phyloP scores from a whole-genome alignment of 257 asterid genomes.

The Mentha longifolia region DNA sequence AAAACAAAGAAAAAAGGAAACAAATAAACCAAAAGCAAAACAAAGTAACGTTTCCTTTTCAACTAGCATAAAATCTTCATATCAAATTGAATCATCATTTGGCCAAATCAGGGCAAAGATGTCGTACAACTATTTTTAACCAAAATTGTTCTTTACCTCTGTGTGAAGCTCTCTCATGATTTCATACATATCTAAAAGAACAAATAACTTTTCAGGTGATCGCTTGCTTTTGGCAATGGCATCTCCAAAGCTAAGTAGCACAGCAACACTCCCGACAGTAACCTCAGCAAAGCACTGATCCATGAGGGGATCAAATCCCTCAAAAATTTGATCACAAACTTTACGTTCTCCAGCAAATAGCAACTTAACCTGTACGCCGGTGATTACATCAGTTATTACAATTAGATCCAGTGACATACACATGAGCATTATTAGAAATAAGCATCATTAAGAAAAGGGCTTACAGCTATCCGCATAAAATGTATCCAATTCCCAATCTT shows the following conservation, averaged over 20 bases:
- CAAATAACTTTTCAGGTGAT: constrained; percentile 97
- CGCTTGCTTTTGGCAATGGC: constrained; percentile 98
- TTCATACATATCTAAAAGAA: constrained; percentile 97
- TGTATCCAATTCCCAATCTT: constrained; percentile 99
- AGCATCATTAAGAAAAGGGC: constrained; percentile 34
- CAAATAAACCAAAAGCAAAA: background rate
- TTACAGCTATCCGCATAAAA: constrained; percentile 98
- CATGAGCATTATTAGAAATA: constrained; percentile 6
- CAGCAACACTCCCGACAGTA: constrained; percentile 87
- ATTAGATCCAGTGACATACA: constrained; percentile 14
- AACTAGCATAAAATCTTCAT: constrained; percentile 10
- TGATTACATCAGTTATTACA: constrained; percentile 29
- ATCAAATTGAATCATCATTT: constrained; percentile 2
- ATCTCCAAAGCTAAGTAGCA: constrained; percentile 97
- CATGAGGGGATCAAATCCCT: constrained; percentile 81
- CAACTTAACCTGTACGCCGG: constrained; percentile 77
- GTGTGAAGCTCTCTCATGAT: constrained; percentile 96
- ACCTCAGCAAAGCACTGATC: constrained; percentile 97
- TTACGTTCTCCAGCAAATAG: constrained; percentile 96
- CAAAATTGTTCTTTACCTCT: constrained; percentile 58
- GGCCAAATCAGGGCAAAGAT: constrained; percentile 16
- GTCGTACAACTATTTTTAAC: background rate
- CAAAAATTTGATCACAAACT: constrained; percentile 94
- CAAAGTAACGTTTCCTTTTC: background rate
- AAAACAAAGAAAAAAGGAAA: too few relatives aligned